Evolutionary conservation across 2,329 filamentous ascomycete species (phyloP).

Genomic region (Tolypocladium tropicale): DNA sequence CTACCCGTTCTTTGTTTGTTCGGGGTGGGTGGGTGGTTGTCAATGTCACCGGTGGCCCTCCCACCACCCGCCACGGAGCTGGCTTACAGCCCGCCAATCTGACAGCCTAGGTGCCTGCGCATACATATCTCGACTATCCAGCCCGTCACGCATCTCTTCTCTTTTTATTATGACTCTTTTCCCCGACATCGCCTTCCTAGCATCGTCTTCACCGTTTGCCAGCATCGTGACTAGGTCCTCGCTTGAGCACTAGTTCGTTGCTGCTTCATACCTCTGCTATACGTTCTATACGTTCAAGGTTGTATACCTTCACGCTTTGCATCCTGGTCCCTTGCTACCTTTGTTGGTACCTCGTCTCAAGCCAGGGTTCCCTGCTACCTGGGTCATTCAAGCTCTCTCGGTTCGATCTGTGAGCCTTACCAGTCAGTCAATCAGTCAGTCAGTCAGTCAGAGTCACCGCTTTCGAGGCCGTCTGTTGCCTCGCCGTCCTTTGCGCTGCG

Average conservation of each 20-base stretch:
- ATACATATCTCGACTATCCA: background rate
- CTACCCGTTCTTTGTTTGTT: background rate
- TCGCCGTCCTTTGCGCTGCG: background rate
- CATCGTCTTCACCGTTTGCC: background rate
- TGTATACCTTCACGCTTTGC: background rate
- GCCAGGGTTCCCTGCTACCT: background rate
- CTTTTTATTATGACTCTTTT: background rate
- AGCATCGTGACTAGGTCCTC: background rate
- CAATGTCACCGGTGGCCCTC: background rate
- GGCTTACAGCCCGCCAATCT: background rate
- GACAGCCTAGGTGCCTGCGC: background rate
- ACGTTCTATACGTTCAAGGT: too few relatives aligned
- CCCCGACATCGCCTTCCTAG: background rate
- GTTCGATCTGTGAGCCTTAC: background rate
- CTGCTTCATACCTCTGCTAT: too few relatives aligned
- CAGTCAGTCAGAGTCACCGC: background rate
- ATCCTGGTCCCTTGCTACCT: background rate
- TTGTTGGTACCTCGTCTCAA: background rate
- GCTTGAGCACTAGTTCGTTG: background rate
- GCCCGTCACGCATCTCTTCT: background rate
- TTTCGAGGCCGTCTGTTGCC: background rate
- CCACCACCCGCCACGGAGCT: background rate
- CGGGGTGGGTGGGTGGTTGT: background rate
- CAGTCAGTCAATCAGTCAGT: background rate
- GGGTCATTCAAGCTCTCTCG: background rate